A percentile compares a stretch with the other conserved stretches of the same genome.
These are phyloP conservation scores for Sequoiadendron giganteum DNA, from an alignment of 75 land plant species.

Conservation along the genomic window DNA sequence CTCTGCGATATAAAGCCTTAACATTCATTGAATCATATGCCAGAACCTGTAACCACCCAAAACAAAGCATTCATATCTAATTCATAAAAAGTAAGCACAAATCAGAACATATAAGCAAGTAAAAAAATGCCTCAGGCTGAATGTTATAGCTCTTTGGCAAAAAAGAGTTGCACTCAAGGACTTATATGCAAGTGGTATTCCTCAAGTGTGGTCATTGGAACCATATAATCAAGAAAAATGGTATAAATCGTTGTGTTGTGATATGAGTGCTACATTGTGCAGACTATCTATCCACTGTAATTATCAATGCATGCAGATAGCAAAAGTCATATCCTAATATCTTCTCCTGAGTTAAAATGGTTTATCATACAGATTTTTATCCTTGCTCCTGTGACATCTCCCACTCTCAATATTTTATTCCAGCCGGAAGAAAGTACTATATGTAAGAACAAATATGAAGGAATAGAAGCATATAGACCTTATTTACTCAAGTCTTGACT, in stretches of 20 bases:
- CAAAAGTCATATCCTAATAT: neutral
- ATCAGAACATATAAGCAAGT: neutral
- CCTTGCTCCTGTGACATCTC: neutral
- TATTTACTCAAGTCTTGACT: neutral
- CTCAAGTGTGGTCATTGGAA: neutral
- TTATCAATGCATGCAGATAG: neutral
- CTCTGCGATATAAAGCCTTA: slow-evolving; percentile 97
- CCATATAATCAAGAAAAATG: slow-evolving; percentile 7
- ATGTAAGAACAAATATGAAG: neutral
- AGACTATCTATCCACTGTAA: neutral
- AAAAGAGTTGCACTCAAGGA: neutral
- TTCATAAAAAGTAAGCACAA: neutral
- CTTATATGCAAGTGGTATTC: neutral
- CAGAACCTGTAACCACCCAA: slow-evolving; percentile 69
- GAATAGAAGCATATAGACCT: neutral
- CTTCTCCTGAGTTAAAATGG: neutral
- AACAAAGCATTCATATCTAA: neutral
- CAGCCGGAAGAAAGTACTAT: neutral
- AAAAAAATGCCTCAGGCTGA: neutral
- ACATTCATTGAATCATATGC: slow-evolving; percentile 62
- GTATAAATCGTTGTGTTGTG: neutral
- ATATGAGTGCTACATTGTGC: neutral
- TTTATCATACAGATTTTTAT: neutral
- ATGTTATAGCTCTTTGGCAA: neutral
- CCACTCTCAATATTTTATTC: neutral